phyloP scores from a whole-genome alignment of 2,329 filamentous ascomycete species.

The Diaporthe vaccinii region DNA sequence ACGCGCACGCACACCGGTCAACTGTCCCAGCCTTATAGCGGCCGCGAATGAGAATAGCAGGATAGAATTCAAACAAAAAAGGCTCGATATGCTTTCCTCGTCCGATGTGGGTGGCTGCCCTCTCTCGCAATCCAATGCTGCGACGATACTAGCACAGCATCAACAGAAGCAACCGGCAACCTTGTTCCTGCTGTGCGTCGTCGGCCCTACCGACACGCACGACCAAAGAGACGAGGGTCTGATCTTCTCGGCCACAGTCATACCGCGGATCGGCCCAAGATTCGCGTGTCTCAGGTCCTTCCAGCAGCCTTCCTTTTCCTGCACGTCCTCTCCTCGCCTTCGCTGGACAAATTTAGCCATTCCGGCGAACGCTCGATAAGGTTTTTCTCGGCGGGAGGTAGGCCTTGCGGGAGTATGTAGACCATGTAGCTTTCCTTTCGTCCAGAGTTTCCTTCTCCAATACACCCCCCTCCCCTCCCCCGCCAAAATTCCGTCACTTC shows the following conservation, averaged over 20 bases:
- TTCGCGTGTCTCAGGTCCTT: slow-evolving; percentile 27
- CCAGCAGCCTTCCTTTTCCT: slow-evolving; percentile 10
- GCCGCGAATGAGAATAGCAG: neutral
- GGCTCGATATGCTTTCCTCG: neutral
- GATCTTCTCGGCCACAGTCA: slow-evolving; percentile 23
- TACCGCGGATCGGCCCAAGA: slow-evolving; percentile 16
- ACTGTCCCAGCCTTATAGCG: neutral
- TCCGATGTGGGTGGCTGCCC: neutral
- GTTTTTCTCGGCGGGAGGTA: slow-evolving; percentile 18
- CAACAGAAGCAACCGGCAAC: neutral
- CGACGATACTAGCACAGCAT: slow-evolving; percentile 18
- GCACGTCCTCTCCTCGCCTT: too few species aligned
- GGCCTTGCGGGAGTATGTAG: neutral
- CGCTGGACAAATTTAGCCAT: neutral
- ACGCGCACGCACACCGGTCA: neutral
- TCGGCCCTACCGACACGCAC: neutral
- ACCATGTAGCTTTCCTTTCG: slow-evolving; percentile 1
- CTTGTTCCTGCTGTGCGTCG: neutral
- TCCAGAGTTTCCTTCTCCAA: neutral
- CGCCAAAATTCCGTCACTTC: too few species aligned
- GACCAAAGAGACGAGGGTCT: neutral
- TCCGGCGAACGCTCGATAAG: slow-evolving; percentile 24
- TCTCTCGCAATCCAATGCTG: neutral
- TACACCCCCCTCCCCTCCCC: slow-evolving; percentile 6
- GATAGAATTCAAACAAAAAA: neutral